Conservation (phyloP, 177 flowering plant genomes). For the Vitis hybrid region DNA sequence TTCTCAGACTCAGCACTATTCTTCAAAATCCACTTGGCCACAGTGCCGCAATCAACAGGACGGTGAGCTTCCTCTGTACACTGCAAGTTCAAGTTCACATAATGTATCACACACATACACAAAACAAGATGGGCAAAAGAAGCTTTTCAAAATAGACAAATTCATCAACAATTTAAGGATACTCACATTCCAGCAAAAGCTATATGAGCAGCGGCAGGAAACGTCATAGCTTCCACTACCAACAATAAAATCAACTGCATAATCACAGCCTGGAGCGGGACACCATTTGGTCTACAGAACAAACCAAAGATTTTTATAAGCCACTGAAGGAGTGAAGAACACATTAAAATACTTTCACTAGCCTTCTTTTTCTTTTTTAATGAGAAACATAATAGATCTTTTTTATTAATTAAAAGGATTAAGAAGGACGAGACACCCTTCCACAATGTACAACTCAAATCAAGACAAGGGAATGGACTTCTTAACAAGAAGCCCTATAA, state of each 20-base stretch:
- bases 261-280: conserved; percentile 57
- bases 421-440: too few species aligned
- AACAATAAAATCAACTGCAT: conserved; percentile 44
- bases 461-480: too few species aligned
- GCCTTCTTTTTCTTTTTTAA: not conserved
- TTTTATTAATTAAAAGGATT: too few species aligned
- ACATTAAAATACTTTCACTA: not conserved
- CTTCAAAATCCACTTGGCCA: conserved; percentile 51
- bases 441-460: too few species aligned
- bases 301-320: not conserved
- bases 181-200: conserved; percentile 62
- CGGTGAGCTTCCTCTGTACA: conserved; percentile 65
- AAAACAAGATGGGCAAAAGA: not conserved
- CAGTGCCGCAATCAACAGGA: conserved; percentile 56
- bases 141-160: not conserved
- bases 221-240: conserved; percentile 52
- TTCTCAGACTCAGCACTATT: conserved; percentile 57
- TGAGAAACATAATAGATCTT: not conserved
- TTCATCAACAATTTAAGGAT: not conserved
- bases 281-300: conserved; percentile 48
- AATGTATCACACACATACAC: not conserved
- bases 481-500: too few species aligned
- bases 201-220: conserved; percentile 41
- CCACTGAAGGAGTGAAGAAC: conserved; percentile 1
- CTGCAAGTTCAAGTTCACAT: conserved; percentile 22